Percentiles rank a stretch among this genome's conserved stretches.
phyloP scores from a whole-genome alignment of 345 rosid genomes.

The Acer yangbiense region DNA sequence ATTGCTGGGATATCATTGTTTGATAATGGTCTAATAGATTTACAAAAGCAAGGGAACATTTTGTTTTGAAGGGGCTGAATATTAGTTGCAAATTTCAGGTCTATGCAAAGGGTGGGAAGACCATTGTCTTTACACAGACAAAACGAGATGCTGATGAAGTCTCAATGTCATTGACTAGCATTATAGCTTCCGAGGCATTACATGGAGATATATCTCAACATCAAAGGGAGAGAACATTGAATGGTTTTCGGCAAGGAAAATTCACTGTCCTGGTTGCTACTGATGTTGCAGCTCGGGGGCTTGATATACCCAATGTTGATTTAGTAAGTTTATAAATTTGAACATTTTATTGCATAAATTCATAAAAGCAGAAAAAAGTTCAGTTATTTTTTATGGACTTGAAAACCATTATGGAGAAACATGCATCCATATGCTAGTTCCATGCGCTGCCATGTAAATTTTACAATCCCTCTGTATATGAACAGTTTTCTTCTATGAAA shows the following conservation, averaged over 20 bases:
- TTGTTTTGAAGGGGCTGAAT: neutral
- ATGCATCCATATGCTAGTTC: neutral
- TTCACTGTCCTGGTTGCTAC: conserved; percentile 98
- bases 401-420: neutral
- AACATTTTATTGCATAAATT: neutral
- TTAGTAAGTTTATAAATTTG: conserved; percentile 51
- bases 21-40: neutral
- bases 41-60: conserved; percentile 1
- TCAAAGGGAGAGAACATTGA: conserved; percentile 97
- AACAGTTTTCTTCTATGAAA: neutral
- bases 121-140: conserved; percentile 95
- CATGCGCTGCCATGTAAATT: neutral
- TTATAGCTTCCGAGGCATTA: conserved; percentile 92
- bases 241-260: conserved; percentile 92
- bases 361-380: neutral
- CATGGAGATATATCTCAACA: conserved; percentile 99
- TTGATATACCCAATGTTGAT: conserved; percentile 97
- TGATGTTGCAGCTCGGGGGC: conserved; percentile 98
- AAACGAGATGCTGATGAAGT: conserved; percentile 98
- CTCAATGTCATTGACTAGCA: conserved; percentile 71
- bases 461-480: conserved; percentile 5
- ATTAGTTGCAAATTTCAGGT: conserved; percentile 50
- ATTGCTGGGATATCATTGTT: neutral
- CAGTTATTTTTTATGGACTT: conserved; percentile 10
- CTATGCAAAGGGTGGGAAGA: conserved; percentile 96